Evolutionary conservation across 2,329 filamentous ascomycete genomes (phyloP).

Genomic region (Paramyrothecium sp.): DNA sequence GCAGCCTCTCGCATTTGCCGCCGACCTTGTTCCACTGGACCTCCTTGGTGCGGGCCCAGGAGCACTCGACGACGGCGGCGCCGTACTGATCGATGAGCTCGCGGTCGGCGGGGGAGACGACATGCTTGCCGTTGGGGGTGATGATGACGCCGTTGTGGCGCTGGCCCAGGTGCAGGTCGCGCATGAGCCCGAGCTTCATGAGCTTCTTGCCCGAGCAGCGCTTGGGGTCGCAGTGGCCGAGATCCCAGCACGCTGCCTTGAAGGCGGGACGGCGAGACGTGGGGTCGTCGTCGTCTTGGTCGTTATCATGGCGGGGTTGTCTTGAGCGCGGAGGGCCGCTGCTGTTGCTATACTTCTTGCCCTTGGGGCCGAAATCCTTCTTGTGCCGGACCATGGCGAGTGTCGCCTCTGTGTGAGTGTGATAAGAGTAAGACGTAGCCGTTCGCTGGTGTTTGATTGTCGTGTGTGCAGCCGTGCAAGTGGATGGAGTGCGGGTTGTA

Average conservation of each 20-base stretch:
- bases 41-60: slow-evolving; percentile 90
- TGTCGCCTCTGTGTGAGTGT: not conserved
- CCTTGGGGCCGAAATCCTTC: slow-evolving; percentile 75
- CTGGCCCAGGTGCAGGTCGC: slow-evolving; percentile 87
- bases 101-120: slow-evolving; percentile 79
- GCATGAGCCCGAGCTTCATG: slow-evolving; percentile 90
- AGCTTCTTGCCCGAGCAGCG: slow-evolving; percentile 93
- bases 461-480: not conserved
- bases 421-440: slow-evolving; percentile 2
- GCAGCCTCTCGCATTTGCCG: slow-evolving; percentile 84
- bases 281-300: slow-evolving; percentile 32
- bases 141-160: slow-evolving; percentile 91
- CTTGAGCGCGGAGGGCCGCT: slow-evolving; percentile 51
- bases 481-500: not conserved
- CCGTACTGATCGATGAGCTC: slow-evolving; percentile 83
- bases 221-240: slow-evolving; percentile 97
- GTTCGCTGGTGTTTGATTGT: not conserved
- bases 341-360: slow-evolving; percentile 66
- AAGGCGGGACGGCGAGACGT: slow-evolving; percentile 52
- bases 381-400: slow-evolving; percentile 86
- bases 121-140: slow-evolving; percentile 87
- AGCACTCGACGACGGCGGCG: slow-evolving; percentile 94
- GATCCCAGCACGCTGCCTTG: slow-evolving; percentile 96
- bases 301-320: slow-evolving; percentile 47
- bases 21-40: slow-evolving; percentile 90